These are phyloP conservation scores for Microcos paniculata DNA, from an alignment of 345 rosid species.

Conservation along the genomic window DNA sequence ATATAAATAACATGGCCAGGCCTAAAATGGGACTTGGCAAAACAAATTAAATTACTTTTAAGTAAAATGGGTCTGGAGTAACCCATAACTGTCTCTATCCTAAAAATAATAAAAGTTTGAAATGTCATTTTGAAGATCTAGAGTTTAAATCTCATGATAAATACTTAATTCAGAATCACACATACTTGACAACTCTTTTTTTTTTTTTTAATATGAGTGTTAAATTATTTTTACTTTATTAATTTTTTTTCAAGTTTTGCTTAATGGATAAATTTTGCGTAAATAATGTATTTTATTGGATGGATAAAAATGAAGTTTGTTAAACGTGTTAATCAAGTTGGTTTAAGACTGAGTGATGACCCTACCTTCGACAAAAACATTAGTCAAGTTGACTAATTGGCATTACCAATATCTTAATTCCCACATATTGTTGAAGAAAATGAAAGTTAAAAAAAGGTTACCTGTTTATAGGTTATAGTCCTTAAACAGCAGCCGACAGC, in stretches of 20 bases:
- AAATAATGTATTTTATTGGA: neutral
- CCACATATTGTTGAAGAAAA: neutral
- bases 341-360: neutral
- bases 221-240: no score
- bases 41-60: no score
- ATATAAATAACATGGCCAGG: no score
- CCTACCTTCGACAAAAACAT: neutral
- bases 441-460: neutral
- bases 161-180: no score
- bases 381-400: constrained; percentile 9
- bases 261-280: neutral
- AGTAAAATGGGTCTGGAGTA: no score
- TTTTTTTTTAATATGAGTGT: no score
- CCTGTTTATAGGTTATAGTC: neutral
- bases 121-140: no score
- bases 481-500: constrained; percentile 6
- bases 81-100: no score
- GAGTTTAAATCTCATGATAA: no score
- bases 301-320: neutral
- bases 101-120: no score
- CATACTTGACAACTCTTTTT: no score
- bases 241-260: neutral
- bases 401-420: neutral
- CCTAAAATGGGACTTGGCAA: no score
- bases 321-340: neutral